phyloP scores from a whole-genome alignment of 257 asterid genomes.

The Solanum pennellii region DNA sequence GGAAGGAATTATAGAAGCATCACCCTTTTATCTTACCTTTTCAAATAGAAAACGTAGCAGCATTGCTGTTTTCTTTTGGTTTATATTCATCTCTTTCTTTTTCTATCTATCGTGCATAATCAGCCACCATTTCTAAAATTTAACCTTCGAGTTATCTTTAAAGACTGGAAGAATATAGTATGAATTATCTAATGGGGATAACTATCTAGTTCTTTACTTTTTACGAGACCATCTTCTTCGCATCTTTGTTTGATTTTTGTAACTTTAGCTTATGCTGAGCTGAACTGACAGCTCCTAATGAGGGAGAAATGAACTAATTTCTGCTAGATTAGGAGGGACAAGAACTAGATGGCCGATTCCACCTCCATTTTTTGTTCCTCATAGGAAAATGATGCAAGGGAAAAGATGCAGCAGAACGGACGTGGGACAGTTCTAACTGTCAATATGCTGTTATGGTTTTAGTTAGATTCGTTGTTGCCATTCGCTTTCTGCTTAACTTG shows the following conservation, averaged over 20 bases:
- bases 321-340: neutral
- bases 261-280: neutral
- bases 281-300: neutral
- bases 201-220: neutral
- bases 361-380: neutral
- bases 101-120: neutral
- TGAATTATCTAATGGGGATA: neutral
- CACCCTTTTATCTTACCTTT: neutral
- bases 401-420: neutral
- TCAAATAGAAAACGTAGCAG: neutral
- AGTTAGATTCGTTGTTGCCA: neutral
- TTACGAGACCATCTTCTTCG: neutral
- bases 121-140: neutral
- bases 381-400: neutral
- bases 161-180: neutral
- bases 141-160: neutral
- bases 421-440: neutral
- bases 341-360: neutral
- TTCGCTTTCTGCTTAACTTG: neutral
- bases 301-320: neutral
- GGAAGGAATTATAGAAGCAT: neutral
- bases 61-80: neutral
- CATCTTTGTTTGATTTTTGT: neutral
- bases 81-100: neutral
- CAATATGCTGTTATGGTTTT: neutral